Percentiles rank a stretch among this genome's conserved stretches.
phyloP scores from a whole-genome alignment of 345 rosid genomes.

The Eucalyptus rudis region DNA sequence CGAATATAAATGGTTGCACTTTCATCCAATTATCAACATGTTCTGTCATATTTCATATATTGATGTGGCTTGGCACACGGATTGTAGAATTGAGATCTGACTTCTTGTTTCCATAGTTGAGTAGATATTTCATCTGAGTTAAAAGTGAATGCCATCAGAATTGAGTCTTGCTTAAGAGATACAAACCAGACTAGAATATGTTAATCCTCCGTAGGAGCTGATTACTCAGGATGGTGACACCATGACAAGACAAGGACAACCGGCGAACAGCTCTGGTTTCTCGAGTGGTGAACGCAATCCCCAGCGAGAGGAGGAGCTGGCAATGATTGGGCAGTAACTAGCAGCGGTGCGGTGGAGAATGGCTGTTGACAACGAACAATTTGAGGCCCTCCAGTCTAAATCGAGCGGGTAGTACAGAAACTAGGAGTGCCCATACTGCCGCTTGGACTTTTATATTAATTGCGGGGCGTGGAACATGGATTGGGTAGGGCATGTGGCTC shows the following conservation, averaged over 20 bases:
- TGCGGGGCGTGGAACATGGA: neutral
- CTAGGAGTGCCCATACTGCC: neutral
- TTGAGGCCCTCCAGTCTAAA: neutral
- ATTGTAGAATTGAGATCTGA: neutral
- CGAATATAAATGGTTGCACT: neutral
- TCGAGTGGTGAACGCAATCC: neutral
- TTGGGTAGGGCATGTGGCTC: neutral
- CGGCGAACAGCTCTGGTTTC: neutral
- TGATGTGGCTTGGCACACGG: neutral
- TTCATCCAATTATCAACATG: neutral
- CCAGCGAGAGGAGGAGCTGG: neutral
- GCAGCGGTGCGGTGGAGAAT: neutral
- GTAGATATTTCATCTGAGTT: neutral
- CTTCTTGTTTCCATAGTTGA: neutral
- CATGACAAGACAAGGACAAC: neutral
- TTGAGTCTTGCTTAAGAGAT: neutral
- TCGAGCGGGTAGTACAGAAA: neutral
- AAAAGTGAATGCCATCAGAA: neutral
- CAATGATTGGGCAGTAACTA: neutral
- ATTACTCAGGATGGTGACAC: neutral
- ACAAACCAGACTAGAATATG: neutral
- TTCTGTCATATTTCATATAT: neutral
- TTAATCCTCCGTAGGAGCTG: neutral
- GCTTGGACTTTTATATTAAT: neutral
- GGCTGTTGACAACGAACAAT: neutral